A percentile compares a stretch with the other conserved stretches of the same genome.
Conservation (phyloP, 192 early-diverging fungal species). For the Coemansia sp. region DNA sequence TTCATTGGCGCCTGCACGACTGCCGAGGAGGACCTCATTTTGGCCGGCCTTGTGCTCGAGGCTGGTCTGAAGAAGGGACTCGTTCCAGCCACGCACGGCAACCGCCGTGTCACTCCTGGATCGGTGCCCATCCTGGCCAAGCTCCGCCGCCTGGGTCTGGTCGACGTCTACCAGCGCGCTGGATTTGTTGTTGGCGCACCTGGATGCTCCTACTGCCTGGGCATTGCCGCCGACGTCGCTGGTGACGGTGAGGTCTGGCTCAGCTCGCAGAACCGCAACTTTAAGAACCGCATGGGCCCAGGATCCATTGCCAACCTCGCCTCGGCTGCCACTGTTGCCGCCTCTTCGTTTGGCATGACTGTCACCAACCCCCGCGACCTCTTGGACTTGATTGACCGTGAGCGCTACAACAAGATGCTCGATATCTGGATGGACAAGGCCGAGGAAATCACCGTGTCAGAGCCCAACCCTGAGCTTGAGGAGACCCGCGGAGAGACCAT, state of each 20-base stretch:
- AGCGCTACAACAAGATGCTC: constrained; percentile 65
- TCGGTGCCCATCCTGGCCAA: constrained; percentile 79
- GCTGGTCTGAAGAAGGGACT: constrained; percentile 74
- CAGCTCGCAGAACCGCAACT: constrained; percentile 84
- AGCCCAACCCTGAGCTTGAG: constrained; percentile 64
- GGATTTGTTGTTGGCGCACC: constrained; percentile 76
- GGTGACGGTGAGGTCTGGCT: constrained; percentile 82
- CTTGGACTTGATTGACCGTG: constrained; percentile 66
- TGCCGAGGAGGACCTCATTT: constrained; percentile 80
- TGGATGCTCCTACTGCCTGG: constrained; percentile 82
- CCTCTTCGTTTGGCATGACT: constrained; percentile 76
- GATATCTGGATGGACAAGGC: constrained; percentile 69
- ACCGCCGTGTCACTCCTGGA: constrained; percentile 76
- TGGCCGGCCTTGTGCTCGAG: constrained; percentile 74
- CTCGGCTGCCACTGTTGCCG: constrained; percentile 79
- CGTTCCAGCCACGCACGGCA: constrained; percentile 62
- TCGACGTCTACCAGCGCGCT: constrained; percentile 75
- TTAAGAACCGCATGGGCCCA: constrained; percentile 84
- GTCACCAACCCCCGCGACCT: constrained; percentile 70
- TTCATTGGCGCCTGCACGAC: constrained; percentile 86
- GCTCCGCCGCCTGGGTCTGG: constrained; percentile 72
- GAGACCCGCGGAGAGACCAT: constrained; percentile 49
- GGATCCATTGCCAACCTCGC: constrained; percentile 79
- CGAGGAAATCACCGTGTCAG: constrained; percentile 62
- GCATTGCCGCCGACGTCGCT: constrained; percentile 76